These are phyloP conservation scores for Nyctanthes arbortristis DNA, from an alignment of 257 asterid species.

Conservation along the genomic window DNA sequence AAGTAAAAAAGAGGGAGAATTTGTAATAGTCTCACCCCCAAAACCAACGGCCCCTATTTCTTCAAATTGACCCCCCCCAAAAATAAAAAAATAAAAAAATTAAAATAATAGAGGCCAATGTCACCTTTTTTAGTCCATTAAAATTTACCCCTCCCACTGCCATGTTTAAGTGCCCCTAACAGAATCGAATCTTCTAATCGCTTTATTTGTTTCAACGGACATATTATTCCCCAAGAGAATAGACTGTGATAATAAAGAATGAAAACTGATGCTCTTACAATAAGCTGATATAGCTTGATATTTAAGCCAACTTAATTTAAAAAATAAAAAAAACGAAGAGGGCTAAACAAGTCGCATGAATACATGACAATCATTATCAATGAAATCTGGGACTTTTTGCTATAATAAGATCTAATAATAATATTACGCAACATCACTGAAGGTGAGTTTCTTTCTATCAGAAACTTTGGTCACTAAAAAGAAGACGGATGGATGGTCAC, in stretches of 20 bases:
- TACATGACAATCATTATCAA: conserved; percentile 13
- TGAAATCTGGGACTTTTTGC: not conserved
- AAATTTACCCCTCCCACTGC: not conserved
- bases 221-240: conserved; percentile 28
- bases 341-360: not conserved
- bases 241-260: not conserved
- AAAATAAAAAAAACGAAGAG: conserved; percentile 10
- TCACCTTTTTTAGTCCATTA: not conserved
- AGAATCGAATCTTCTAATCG: conserved; percentile 19
- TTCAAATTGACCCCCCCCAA: not conserved
- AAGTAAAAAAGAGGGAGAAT: not conserved
- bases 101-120: no score
- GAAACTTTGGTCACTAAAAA: conserved; percentile 37
- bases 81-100: no score
- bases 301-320: conserved; percentile 1
- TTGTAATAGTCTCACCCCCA: not conserved
- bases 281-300: conserved; percentile 7
- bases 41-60: not conserved
- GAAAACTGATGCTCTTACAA: no score
- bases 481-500: conserved; percentile 46
- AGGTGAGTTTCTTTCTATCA: conserved; percentile 22
- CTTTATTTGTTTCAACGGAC: conserved; percentile 11
- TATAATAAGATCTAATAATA: conserved; percentile 21
- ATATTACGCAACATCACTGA: conserved; percentile 34
- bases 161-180: not conserved